Percentiles rank a stretch among this genome's conserved stretches.
These are phyloP conservation scores for Rhodotorula sphaerocarpa DNA, from an alignment of 768 basidiomycete species.

Conservation along the genomic window DNA sequence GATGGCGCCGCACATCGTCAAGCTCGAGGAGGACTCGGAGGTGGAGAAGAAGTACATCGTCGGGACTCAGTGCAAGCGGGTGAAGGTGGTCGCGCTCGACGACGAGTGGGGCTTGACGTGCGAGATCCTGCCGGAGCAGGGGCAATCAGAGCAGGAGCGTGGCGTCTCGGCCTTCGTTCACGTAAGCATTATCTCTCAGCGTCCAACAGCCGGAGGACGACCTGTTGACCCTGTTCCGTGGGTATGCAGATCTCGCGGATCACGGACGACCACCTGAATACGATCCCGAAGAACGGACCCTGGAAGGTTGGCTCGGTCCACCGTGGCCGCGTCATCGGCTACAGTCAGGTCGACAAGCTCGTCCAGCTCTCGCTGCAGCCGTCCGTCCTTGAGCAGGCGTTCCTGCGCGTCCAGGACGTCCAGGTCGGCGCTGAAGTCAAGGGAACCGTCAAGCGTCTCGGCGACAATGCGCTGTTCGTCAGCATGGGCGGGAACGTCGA, in stretches of 20 bases:
- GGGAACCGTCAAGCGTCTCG: constrained; percentile 70
- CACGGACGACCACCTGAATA: constrained; percentile 79
- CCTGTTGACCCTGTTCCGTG: no score
- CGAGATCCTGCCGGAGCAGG: constrained; percentile 48
- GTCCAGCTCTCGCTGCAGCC: constrained; percentile 78
- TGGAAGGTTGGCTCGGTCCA: constrained; percentile 76
- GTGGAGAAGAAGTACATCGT: constrained; percentile 60
- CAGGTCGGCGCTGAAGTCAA: constrained; percentile 77
- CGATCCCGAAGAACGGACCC: constrained; percentile 53
- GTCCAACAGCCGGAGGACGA: background rate
- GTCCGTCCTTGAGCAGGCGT: constrained; percentile 73
- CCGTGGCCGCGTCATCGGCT: constrained; percentile 75
- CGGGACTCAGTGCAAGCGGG: constrained; percentile 58
- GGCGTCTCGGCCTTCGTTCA: constrained; percentile 65
- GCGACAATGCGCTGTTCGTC: constrained; percentile 72
- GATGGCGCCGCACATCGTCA: constrained; percentile 62
- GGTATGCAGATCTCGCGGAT: constrained; percentile 90
- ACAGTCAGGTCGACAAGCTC: constrained; percentile 74
- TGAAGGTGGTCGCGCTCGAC: constrained; percentile 67
- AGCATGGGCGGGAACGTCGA: constrained; percentile 79
- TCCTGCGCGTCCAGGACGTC: constrained; percentile 72
- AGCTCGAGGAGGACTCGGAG: constrained; percentile 43
- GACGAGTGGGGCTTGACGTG: constrained; percentile 72
- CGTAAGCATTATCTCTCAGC: constrained; percentile 50
- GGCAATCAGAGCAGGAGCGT: constrained; percentile 37